Evolutionary conservation across 352 stramenopile species (phyloP).

Genomic region (Phytophthora pisi): DNA sequence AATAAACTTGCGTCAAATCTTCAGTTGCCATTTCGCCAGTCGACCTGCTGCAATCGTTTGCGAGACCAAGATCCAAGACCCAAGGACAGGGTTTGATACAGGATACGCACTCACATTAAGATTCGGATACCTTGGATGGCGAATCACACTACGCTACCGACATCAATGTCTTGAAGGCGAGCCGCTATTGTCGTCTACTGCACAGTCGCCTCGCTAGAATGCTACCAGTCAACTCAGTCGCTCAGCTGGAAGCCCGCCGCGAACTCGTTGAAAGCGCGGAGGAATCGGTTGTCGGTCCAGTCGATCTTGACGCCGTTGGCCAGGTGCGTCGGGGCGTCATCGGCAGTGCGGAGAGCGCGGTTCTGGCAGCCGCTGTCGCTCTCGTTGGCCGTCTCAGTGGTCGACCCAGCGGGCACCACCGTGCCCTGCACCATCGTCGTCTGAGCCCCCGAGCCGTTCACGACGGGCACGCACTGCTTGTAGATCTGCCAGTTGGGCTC

Average conservation of each 20-base stretch:
- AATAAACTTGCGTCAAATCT: too few relatives aligned
- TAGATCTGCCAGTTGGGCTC: constrained; percentile 51
- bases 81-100: too few relatives aligned
- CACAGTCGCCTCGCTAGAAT: neutral
- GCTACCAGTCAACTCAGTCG: neutral
- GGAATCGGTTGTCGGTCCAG: constrained; percentile 40
- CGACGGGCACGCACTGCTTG: constrained; percentile 45
- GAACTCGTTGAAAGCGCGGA: constrained; percentile 41
- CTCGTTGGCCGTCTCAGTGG: constrained; percentile 12
- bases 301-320: constrained; percentile 28
- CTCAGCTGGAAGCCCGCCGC: constrained; percentile 21
- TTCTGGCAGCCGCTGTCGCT: constrained; percentile 27
- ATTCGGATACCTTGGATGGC: too few relatives aligned
- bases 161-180: neutral
- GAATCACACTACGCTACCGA: neutral
- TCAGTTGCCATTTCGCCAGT: too few relatives aligned
- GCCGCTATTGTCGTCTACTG: neutral
- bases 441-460: constrained; percentile 29
- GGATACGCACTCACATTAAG: too few relatives aligned
- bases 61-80: too few relatives aligned
- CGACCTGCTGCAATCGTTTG: too few relatives aligned
- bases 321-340: constrained; percentile 29
- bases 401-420: constrained; percentile 17
- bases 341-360: constrained; percentile 27
- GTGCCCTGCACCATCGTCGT: constrained; percentile 18